Conservation (phyloP, 345 rosid genomes). For the Eucalyptus fibrosa region DNA sequence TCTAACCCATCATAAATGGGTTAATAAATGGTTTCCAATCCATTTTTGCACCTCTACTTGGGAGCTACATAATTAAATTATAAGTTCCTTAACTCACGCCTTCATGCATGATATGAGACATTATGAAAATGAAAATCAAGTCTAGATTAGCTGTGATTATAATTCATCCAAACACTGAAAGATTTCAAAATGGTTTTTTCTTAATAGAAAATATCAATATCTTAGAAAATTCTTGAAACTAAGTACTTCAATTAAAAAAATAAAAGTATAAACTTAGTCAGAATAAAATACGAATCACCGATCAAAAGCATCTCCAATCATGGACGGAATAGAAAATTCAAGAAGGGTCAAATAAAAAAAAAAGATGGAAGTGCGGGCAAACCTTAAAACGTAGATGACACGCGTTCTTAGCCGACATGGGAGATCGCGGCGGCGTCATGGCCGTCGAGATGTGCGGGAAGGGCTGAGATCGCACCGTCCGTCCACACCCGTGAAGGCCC, state of each 20-base stretch:
- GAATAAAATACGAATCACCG: neutral
- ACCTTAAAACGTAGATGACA: neutral
- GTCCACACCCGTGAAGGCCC: neutral
- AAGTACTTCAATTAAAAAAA: neutral
- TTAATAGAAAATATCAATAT: neutral
- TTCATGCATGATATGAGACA: fast-evolving
- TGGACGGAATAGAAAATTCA: neutral
- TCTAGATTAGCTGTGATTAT: neutral
- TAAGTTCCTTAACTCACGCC: neutral
- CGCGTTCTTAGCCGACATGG: neutral
- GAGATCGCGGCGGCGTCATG: neutral
- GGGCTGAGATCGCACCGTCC: neutral
- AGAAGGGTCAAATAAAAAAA: neutral
- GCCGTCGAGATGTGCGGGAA: neutral
- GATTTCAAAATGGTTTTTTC: neutral
- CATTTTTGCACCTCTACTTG: no score
- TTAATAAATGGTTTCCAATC: neutral
- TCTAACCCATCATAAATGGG: neutral
- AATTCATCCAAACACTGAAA: fast-evolving
- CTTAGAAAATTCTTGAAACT: neutral
- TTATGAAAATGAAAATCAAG: neutral
- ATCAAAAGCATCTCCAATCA: neutral
- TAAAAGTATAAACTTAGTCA: neutral
- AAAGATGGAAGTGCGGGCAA: neutral
- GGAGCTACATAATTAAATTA: neutral